A percentile compares a stretch with the other conserved stretches of the same genome.
phyloP scores from a whole-genome alignment of 2,329 filamentous ascomycete species.

The Fusarium acutatum region DNA sequence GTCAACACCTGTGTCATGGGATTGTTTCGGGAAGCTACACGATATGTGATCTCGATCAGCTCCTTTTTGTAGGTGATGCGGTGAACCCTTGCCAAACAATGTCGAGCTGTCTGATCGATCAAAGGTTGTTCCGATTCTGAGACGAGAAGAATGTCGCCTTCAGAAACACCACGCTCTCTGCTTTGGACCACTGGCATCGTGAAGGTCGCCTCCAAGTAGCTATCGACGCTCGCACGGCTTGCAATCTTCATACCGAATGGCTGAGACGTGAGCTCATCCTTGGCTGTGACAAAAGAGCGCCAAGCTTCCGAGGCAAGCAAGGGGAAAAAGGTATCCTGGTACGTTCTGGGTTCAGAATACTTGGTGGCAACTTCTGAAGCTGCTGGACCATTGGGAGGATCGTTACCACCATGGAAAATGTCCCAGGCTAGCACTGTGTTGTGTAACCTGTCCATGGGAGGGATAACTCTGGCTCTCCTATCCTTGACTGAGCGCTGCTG shows the following conservation, averaged over 20 bases:
- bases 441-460: conserved; percentile 86
- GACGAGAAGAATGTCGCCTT: conserved; percentile 89
- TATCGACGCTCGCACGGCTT: conserved; percentile 89
- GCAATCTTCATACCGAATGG: conserved; percentile 88
- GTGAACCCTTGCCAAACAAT: conserved; percentile 88
- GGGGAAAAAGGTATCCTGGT: conserved; percentile 90
- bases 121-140: conserved; percentile 78
- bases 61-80: conserved; percentile 83
- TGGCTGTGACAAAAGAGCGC: conserved; percentile 90
- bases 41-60: conserved; percentile 84
- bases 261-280: conserved; percentile 83
- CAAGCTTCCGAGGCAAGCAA: conserved; percentile 92
- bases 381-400: conserved; percentile 78
- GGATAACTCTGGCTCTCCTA: conserved; percentile 90
- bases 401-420: conserved; percentile 88
- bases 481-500: conserved; percentile 86
- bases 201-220: conserved; percentile 90
- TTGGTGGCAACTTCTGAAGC: conserved; percentile 81
- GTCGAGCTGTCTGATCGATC: conserved; percentile 69
- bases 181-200: conserved; percentile 76
- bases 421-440: conserved; percentile 92
- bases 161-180: conserved; percentile 76
- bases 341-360: conserved; percentile 79
- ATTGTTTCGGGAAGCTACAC: conserved; percentile 74
- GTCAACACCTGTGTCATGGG: conserved; percentile 70